Evolutionary conservation across 108 stramenopile genomes (phyloP).

Genomic region (Asterionellopsis glacialis): DNA sequence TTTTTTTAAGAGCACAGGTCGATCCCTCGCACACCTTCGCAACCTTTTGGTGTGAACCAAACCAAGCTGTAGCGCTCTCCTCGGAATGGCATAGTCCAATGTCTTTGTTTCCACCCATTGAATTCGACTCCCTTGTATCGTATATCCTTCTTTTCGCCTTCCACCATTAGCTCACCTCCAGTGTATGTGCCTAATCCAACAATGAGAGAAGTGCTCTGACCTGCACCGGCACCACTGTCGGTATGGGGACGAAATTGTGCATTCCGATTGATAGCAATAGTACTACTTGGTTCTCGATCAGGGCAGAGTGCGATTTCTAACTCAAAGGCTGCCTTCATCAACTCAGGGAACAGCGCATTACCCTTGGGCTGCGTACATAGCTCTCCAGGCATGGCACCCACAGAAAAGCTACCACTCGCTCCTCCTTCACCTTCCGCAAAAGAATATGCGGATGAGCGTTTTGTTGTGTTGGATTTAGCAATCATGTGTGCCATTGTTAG

Average conservation of each 20-base stretch:
- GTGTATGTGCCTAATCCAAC: slow-evolving; percentile 86
- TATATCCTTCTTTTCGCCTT: slow-evolving; percentile 82
- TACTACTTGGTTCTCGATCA: slow-evolving; percentile 80
- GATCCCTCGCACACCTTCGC: slow-evolving; percentile 75
- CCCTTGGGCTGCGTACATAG: slow-evolving; percentile 65
- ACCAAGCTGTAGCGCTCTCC: slow-evolving; percentile 93
- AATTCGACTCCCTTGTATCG: slow-evolving; percentile 90
- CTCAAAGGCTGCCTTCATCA: slow-evolving; percentile 83
- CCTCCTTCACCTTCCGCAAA: slow-evolving; percentile 67
- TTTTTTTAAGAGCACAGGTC: slow-evolving; percentile 31
- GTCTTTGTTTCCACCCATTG: slow-evolving; percentile 91
- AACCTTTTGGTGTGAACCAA: slow-evolving; percentile 95
- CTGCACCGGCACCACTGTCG: slow-evolving; percentile 92
- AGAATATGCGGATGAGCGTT: slow-evolving; percentile 55
- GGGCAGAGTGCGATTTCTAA: slow-evolving; percentile 72
- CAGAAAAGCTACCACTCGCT: slow-evolving; percentile 73
- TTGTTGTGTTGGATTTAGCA: slow-evolving; percentile 32
- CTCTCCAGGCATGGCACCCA: slow-evolving; percentile 77
- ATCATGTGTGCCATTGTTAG: slow-evolving; percentile 38
- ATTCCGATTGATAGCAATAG: slow-evolving; percentile 96
- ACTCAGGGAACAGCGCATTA: slow-evolving; percentile 86
- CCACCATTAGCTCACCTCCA: slow-evolving; percentile 91
- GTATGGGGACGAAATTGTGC: slow-evolving; percentile 89
- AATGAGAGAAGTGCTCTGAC: slow-evolving; percentile 87
- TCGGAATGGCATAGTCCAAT: slow-evolving; percentile 90